Percentiles rank a stretch among this genome's conserved stretches.
phyloP scores from a whole-genome alignment of 352 stramenopile genomes.

The Pythium sukuiense region DNA sequence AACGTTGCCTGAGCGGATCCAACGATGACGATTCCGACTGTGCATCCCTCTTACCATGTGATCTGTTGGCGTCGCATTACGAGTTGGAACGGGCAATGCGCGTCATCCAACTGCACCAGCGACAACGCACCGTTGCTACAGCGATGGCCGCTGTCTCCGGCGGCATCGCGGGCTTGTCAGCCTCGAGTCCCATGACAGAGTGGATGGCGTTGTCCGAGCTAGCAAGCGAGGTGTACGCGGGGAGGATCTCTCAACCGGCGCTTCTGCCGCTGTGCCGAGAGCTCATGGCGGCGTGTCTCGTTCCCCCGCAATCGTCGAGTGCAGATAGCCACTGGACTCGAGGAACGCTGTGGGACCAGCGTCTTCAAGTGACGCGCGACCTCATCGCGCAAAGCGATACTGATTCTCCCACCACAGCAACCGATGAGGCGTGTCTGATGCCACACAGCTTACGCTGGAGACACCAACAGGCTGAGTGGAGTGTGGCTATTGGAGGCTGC shows the following conservation, averaged over 20 bases:
- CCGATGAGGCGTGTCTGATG: conserved; percentile 9
- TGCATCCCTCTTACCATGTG: conserved; percentile 1
- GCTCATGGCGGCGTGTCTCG: conserved; percentile 13
- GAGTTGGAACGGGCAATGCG: conserved; percentile 28
- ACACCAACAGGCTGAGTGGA: neutral
- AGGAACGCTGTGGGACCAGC: conserved; percentile 3
- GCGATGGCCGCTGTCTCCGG: conserved; percentile 17
- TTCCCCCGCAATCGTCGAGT: neutral
- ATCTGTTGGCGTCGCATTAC: conserved; percentile 45
- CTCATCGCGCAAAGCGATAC: conserved; percentile 2
- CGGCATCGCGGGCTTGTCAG: neutral
- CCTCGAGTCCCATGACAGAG: neutral
- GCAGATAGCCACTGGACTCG: neutral
- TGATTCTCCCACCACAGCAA: neutral
- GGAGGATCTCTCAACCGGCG: conserved; percentile 28
- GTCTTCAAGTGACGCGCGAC: conserved; percentile 1
- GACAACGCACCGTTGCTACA: conserved; percentile 11
- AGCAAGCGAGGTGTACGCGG: conserved; percentile 6
- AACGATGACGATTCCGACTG: neutral
- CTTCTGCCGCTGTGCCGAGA: conserved; percentile 19
- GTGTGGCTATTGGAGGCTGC: neutral
- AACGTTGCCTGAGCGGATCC: neutral
- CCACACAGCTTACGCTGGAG: conserved; percentile 9
- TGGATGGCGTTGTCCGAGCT: conserved; percentile 8
- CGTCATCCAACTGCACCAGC: conserved; percentile 23